Percentiles rank a stretch among this genome's conserved stretches.
Conservation (phyloP, 441 rosid genomes). For the Brassica balearica region DNA sequence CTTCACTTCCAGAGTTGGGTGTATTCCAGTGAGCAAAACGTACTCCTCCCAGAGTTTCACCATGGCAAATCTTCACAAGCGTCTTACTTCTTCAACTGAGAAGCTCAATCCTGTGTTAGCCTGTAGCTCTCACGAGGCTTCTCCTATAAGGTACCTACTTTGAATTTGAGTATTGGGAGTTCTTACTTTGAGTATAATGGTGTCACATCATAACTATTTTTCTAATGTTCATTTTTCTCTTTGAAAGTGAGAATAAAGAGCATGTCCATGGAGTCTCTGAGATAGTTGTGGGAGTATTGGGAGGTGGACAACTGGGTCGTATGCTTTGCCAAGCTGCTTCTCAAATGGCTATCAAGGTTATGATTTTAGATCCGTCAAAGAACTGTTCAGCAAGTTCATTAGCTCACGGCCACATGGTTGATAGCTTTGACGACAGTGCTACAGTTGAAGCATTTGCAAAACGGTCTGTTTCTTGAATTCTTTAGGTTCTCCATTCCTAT, state of each 20-base stretch:
- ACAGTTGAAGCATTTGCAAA: constrained; percentile 78
- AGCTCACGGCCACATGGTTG: constrained; percentile 79
- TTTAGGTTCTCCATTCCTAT: constrained; percentile 4
- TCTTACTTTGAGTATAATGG: neutral
- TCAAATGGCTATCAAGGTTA: constrained; percentile 85
- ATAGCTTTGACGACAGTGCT: constrained; percentile 80
- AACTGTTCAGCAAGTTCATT: constrained; percentile 87
- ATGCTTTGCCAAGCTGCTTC: constrained; percentile 98
- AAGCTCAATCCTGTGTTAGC: constrained; percentile 42
- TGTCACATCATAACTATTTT: neutral
- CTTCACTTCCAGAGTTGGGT: constrained; percentile 1
- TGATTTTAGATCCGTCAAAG: constrained; percentile 82
- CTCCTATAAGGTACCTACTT: constrained; percentile 26
- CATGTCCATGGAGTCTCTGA: constrained; percentile 70
- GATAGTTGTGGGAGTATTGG: constrained; percentile 82
- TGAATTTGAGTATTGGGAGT: neutral
- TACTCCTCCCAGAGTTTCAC: constrained; percentile 30
- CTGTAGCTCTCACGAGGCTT: constrained; percentile 48
- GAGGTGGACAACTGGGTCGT: constrained; percentile 97
- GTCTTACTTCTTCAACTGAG: constrained; percentile 29
- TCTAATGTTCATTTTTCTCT: constrained; percentile 24
- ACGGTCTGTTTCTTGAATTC: constrained; percentile 52
- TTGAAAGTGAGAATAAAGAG: constrained; percentile 41
- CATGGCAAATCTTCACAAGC: constrained; percentile 45
- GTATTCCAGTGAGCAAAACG: constrained; percentile 14